These are phyloP conservation scores for Phyllostachys edulis DNA, from an alignment of 176 grass and related monocot genomes.

Conservation along the genomic window DNA sequence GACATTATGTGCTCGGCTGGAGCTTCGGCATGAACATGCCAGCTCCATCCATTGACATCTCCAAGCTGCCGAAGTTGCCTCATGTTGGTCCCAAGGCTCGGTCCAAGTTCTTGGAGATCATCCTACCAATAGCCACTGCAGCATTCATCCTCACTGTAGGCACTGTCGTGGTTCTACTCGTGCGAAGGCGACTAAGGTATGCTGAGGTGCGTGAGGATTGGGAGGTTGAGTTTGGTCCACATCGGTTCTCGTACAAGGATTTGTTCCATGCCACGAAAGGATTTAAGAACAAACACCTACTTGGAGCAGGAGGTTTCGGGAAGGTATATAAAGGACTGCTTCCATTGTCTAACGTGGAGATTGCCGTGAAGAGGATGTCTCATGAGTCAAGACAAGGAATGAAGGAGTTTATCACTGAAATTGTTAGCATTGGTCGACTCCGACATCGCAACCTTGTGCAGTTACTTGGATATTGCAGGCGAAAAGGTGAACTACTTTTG, in stretches of 20 bases:
- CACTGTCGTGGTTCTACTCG: not conserved
- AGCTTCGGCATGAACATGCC: too few species aligned
- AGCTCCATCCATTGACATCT: too few species aligned
- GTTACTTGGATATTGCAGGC: too few species aligned
- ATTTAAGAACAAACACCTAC: not conserved
- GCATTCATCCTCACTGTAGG: not conserved
- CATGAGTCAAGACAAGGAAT: not conserved
- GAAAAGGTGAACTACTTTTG: too few species aligned
- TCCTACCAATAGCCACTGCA: conserved; percentile 17
- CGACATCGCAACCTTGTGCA: not conserved
- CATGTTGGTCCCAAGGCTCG: too few species aligned
- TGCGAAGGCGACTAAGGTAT: not conserved
- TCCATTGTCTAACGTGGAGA: not conserved
- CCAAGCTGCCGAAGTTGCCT: too few species aligned
- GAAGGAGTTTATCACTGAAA: not conserved
- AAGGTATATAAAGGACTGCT: not conserved
- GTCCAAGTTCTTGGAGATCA: not conserved
- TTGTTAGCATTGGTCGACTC: not conserved
- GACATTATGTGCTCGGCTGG: too few species aligned
- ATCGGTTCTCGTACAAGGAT: too few species aligned
- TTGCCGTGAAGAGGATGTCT: not conserved
- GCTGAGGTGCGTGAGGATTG: not conserved
- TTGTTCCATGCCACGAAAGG: too few species aligned
- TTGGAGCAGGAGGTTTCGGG: not conserved
- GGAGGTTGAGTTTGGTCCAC: too few species aligned